phyloP scores from a whole-genome alignment of 192 early-diverging fungal species.

The Diversispora eburnea region DNA sequence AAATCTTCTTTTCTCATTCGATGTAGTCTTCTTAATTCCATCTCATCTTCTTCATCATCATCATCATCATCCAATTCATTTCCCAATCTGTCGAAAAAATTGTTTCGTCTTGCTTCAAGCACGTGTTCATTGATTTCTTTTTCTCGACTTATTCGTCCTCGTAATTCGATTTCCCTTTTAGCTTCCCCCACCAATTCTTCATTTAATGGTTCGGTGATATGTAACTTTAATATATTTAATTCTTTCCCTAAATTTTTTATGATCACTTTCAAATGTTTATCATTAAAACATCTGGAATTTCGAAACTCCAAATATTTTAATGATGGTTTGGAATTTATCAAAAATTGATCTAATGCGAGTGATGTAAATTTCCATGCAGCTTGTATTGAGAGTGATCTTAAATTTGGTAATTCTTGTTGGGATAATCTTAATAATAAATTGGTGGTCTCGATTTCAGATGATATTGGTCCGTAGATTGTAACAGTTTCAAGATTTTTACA shows the following conservation, averaged over 20 bases:
- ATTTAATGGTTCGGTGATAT: neutral
- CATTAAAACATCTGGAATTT: neutral
- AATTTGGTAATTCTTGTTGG: neutral
- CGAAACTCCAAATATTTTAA: neutral
- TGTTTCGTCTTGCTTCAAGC: too few relatives aligned
- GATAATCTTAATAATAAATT: neutral
- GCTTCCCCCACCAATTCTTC: neutral
- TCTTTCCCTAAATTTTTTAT: neutral
- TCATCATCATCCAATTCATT: too few relatives aligned
- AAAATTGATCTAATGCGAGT: neutral
- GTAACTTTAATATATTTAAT: neutral
- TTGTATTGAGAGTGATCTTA: neutral
- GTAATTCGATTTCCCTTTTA: neutral
- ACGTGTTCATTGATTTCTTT: too few relatives aligned
- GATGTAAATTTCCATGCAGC: slow-evolving; percentile 2
- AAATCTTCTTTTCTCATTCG: too few relatives aligned
- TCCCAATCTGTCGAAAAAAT: too few relatives aligned
- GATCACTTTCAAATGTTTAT: slow-evolving; percentile 1
- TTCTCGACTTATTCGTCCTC: too few relatives aligned
- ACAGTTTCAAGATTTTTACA: slow-evolving; percentile 5
- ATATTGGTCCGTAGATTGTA: neutral
- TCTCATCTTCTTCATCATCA: too few relatives aligned
- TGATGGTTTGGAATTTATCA: neutral
- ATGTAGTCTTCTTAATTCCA: too few relatives aligned
- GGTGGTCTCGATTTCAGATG: neutral